Conservation (phyloP, 1,284 basidiomycete genomes). For the Trametes sp. region DNA sequence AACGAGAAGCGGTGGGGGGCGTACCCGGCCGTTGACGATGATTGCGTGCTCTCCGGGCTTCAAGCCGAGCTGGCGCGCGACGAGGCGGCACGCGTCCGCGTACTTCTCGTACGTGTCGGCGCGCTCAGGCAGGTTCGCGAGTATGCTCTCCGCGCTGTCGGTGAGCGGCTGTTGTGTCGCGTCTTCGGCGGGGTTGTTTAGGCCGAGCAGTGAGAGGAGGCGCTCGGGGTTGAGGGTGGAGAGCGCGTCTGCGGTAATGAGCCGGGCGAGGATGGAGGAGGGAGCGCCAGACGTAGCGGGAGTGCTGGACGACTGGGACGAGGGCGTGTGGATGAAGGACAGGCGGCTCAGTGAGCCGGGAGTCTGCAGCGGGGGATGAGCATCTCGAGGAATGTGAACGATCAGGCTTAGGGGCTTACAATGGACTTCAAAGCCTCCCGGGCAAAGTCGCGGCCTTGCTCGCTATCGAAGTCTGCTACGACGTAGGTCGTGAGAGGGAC, state of each 20-base stretch:
- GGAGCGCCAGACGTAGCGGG: slow-evolving; percentile 29
- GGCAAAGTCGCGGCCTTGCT: slow-evolving; percentile 62
- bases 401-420: slow-evolving; percentile 50
- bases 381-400: neutral
- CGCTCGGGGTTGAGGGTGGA: slow-evolving; percentile 46
- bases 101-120: slow-evolving; percentile 47
- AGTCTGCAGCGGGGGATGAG: slow-evolving; percentile 43
- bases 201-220: slow-evolving; percentile 50
- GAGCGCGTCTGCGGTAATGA: slow-evolving; percentile 50
- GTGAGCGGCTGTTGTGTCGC: slow-evolving; percentile 41
- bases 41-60: slow-evolving; percentile 65
- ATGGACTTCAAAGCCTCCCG: slow-evolving; percentile 71
- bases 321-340: slow-evolving; percentile 73
- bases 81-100: slow-evolving; percentile 50
- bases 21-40: slow-evolving; percentile 84
- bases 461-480: slow-evolving; percentile 81
- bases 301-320: slow-evolving; percentile 22
- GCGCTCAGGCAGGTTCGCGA: slow-evolving; percentile 1
- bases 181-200: slow-evolving; percentile 25
- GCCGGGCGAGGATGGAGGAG: slow-evolving; percentile 56
- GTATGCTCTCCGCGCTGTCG: neutral
- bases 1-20: slow-evolving; percentile 29
- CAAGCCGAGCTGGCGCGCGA: slow-evolving; percentile 63
- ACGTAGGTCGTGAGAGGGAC: slow-evolving; percentile 67
- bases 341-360: slow-evolving; percentile 56